Evolutionary conservation across 306 rosid species (phyloP).

Genomic region (Ammopiptanthus mongolicus): DNA sequence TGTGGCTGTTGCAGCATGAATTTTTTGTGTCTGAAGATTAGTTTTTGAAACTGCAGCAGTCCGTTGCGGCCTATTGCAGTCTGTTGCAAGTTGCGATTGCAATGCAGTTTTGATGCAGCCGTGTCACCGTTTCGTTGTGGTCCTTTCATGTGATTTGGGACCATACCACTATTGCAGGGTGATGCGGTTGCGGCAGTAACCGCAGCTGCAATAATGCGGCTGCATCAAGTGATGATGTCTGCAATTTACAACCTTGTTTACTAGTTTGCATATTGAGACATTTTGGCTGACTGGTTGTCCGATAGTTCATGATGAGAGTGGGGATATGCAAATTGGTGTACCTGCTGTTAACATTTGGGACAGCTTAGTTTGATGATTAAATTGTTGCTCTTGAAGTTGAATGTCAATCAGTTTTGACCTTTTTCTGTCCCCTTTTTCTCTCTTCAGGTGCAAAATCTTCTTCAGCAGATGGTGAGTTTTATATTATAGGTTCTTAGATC

Average conservation of each 20-base stretch:
- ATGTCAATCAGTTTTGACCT: slow-evolving; percentile 15
- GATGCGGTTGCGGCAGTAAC: too few relatives aligned
- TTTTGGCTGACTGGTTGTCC: neutral
- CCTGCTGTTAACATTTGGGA: neutral
- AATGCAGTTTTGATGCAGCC: neutral
- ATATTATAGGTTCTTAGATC: slow-evolving; percentile 2
- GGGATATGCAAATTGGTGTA: neutral
- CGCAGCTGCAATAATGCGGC: neutral
- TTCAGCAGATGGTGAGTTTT: slow-evolving; percentile 94
- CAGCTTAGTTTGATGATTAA: neutral
- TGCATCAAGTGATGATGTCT: neutral
- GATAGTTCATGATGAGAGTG: neutral
- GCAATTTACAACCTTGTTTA: neutral
- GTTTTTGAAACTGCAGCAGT: too few relatives aligned
- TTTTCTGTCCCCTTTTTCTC: neutral
- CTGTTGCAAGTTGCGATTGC: too few relatives aligned
- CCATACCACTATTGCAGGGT: neutral
- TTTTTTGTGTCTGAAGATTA: too few relatives aligned
- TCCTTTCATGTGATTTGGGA: neutral
- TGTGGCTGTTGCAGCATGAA: neutral
- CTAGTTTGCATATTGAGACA: neutral
- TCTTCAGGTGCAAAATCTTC: slow-evolving; percentile 93
- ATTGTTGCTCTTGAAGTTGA: neutral
- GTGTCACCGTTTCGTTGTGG: neutral
- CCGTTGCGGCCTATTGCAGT: too few relatives aligned